Percentiles rank a stretch among this genome's conserved stretches.
These are phyloP conservation scores for Wallacemonas sp. DNA, from an alignment of 208 protist species.

Conservation along the genomic window DNA sequence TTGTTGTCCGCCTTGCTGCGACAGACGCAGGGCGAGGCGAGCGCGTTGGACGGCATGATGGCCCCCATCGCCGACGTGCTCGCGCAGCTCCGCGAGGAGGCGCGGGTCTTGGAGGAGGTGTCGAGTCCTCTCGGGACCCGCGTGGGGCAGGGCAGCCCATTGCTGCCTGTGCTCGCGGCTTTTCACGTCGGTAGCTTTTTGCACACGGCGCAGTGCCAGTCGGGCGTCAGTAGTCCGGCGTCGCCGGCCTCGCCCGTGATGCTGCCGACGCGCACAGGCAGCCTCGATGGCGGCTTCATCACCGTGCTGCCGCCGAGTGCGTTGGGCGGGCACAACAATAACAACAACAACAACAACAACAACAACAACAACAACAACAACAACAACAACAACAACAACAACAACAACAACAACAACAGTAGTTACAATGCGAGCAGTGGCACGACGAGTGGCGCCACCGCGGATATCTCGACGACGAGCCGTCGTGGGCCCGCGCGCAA, in stretches of 20 bases:
- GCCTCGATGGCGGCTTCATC: background rate
- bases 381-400: background rate
- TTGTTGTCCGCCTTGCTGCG: background rate
- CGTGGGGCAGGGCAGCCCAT: no score
- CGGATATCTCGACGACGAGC: background rate
- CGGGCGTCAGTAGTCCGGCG: background rate
- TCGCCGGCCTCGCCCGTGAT: no score
- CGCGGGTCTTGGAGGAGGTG: background rate
- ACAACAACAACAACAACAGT: slow-evolving; percentile 13
- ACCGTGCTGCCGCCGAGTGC: background rate
- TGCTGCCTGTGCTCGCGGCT: no score
- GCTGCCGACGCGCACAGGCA: no score
- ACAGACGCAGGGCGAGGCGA: background rate
- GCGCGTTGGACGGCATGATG: background rate
- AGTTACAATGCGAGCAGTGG: background rate
- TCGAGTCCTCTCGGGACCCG: no score
- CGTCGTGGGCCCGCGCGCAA: background rate
- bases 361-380: no score
- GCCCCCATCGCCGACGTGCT: slow-evolving; percentile 1
- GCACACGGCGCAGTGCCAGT: background rate
- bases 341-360: no score
- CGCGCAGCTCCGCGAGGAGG: slow-evolving; percentile 10
- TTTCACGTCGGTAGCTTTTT: no score
- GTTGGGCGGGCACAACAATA: no score
- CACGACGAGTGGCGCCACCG: background rate